Base-by-base conservation (phyloP, 2,329 filamentous ascomycete genomes). In the Graphilbum sp. region DNA sequence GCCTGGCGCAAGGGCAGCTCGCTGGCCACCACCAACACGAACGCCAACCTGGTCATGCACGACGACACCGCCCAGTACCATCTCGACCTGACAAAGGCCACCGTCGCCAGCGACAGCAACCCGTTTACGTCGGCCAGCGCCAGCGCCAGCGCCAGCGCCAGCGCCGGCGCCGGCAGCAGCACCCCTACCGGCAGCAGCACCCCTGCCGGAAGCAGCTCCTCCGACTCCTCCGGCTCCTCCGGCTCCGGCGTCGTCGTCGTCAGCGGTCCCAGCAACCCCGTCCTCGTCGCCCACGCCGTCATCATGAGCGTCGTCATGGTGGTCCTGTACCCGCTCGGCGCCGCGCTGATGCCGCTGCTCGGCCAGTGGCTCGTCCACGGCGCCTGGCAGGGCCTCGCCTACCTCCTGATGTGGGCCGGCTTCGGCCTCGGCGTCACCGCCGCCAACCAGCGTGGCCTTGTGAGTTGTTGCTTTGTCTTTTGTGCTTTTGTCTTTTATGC, bases 261-360 rank as follows among this genome's bases (percentile, higher is more conserved):
- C 24, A 10, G 12, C 25, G 2, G n/a, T 2, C 12, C 35, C 17
- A 24, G 7, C 17, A 20, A 32, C 8, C 33, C 39, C 2, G 35
- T 62, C 15, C 50, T 61, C 6, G 53, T 46, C 1, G 59, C 64
- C 0, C 73, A 78, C 43, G 75, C 72, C 35, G 60, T 74, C 46
- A 56, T 79, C 48, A 74, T 79, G 72, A 63, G 65, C 20, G 49
- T 77, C 34, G 66, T 69, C 16, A 73, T 77, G 45, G 62, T 69
- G 4, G 48, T 69, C 12, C 54, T 75, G 18, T 78, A 75, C 45
- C 75, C 75, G 1, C 45, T 76, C 3, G 75, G 73, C 5, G 63
- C 74, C 9, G 56, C 72, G 4, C 50, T 75, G 31, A 76, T 79
- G 66, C 69, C 73, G 3, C 43, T 77, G 4, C 43, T 75, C 7